A percentile compares a stretch with the other conserved stretches of the same genome.
Evolutionary conservation across 768 basidiomycete species (phyloP).

Genomic region (Suillus clintonianus): DNA sequence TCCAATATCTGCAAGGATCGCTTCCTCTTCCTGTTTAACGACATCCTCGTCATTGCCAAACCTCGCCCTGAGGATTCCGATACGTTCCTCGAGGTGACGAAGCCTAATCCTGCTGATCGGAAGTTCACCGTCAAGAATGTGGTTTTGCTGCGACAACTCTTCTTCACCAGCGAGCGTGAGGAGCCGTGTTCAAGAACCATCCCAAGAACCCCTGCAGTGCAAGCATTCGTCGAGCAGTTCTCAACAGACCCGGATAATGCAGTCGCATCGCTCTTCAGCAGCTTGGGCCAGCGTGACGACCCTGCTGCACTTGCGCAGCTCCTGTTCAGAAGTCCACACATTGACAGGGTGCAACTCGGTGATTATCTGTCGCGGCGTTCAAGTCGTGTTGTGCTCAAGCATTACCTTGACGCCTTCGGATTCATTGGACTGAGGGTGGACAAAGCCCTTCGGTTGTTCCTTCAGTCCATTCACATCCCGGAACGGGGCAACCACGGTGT

Average conservation of each 20-base stretch:
- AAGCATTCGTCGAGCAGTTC: constrained; percentile 79
- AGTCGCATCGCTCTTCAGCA: constrained; percentile 66
- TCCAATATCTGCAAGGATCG: constrained; percentile 93
- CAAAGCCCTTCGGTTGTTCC: constrained; percentile 85
- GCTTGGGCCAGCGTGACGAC: constrained; percentile 62
- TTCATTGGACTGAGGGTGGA: constrained; percentile 84
- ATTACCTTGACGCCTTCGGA: constrained; percentile 87
- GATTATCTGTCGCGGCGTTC: constrained; percentile 77
- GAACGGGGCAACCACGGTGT: constrained; percentile 35
- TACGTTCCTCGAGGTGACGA: constrained; percentile 55
- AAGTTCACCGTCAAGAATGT: constrained; percentile 90
- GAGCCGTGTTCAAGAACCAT: constrained; percentile 52
- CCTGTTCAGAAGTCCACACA: constrained; percentile 79
- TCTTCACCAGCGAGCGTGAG: constrained; percentile 69
- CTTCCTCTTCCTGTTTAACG: constrained; percentile 95
- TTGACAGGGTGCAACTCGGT: constrained; percentile 83
- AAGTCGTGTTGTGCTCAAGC: constrained; percentile 74
- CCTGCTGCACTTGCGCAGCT: constrained; percentile 73
- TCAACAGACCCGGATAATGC: constrained; percentile 78
- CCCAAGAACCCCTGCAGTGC: constrained; percentile 63
- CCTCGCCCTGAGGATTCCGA: constrained; percentile 76
- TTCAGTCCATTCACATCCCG: constrained; percentile 78
- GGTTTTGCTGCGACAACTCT: constrained; percentile 71
- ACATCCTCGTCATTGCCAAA: constrained; percentile 92
- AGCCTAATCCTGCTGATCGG: constrained; percentile 62